phyloP scores from a whole-genome alignment of 23 red algal species.

The Gracilaria caudata region DNA sequence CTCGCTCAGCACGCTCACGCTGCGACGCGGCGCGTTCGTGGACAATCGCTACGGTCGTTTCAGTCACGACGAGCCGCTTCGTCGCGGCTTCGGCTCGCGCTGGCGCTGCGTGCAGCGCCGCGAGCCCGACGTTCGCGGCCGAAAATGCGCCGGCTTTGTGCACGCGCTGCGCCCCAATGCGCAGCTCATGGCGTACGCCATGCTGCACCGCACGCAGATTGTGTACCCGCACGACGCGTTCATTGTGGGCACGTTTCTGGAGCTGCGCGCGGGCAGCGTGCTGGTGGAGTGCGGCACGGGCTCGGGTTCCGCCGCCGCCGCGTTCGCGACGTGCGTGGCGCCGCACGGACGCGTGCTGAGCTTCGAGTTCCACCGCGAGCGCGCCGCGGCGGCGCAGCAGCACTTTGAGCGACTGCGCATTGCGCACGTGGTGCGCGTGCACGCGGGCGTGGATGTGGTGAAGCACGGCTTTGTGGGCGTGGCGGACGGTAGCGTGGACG shows the following conservation, averaged over 20 bases:
- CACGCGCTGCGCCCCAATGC: constrained; percentile 71
- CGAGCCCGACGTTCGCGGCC: not conserved
- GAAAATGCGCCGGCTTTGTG: constrained; percentile 66
- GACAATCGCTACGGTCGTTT: constrained; percentile 87
- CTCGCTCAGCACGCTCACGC: constrained; percentile 31
- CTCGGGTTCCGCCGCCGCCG: constrained; percentile 68
- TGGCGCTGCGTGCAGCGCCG: constrained; percentile 32
- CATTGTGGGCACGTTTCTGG: constrained; percentile 72
- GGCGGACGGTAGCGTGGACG: constrained; percentile 51
- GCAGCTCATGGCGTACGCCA: constrained; percentile 75
- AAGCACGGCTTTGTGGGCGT: constrained; percentile 60
- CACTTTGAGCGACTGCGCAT: constrained; percentile 48
- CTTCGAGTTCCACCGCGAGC: constrained; percentile 83
- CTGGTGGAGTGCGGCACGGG: constrained; percentile 95
- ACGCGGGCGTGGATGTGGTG: constrained; percentile 61
- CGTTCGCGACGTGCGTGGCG: constrained; percentile 79
- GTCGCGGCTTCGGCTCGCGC: constrained; percentile 54
- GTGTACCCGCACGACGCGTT: constrained; percentile 91
- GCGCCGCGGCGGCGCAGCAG: constrained; percentile 43
- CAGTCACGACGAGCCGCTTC: constrained; percentile 38
- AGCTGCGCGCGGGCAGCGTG: constrained; percentile 62
- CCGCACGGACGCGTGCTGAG: constrained; percentile 72
- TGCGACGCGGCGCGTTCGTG: constrained; percentile 20
- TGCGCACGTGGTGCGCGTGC: constrained; percentile 17
- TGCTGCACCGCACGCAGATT: constrained; percentile 92